Evolutionary conservation across 129 eudicot species (phyloP), one percentile per base, ranked within the genome.

Genomic region (sunflower (Helianthus annuus)): DNA sequence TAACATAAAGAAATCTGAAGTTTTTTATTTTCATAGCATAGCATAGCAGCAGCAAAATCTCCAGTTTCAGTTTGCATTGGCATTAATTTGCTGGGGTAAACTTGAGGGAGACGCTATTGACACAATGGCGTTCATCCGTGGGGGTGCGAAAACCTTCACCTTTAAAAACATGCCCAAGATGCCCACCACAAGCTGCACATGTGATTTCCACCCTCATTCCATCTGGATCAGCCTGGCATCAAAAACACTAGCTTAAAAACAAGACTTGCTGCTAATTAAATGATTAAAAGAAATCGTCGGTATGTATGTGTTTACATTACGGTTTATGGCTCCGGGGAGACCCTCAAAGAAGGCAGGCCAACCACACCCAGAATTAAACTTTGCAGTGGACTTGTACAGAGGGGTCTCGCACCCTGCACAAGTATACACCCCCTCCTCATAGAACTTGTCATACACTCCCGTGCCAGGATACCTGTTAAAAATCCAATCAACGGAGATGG

Each of bases 311-410:
- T 6, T 88, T 69, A 95, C 99, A 15, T 76, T 75, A 76, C 96
- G 90, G 44, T 83, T 91, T 66, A 95, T 95, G 69, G 99, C 97
- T 74, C 99, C 99, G 39, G 99, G 99, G 64, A 95, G 86, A 70
- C 99, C 99, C 68, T 95, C 99, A 34, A 68, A 95, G 87, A 95
- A 95, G 69, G 99, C 97, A 15, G 99, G 99, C 99, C 99, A 95
- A 57, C 99, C 99, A 76, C 99, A 95, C 1, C 96, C 91, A 0
- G 99, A 95, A 77, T 91, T 83, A 48, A 95, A 95, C 80, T 95
- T 95, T 19, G 99, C 82, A 0, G 97, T 88, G 45, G 99, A 95
- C 61, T 76, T 90, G 84, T 95, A 95, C 7, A 95, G 99, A 36
- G 99, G 95, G 69, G 97, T 88, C 19, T 65, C 84, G 65, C 99